phyloP scores from a whole-genome alignment of 2,329 filamentous ascomycete species.

The Beauveria bassiana region DNA sequence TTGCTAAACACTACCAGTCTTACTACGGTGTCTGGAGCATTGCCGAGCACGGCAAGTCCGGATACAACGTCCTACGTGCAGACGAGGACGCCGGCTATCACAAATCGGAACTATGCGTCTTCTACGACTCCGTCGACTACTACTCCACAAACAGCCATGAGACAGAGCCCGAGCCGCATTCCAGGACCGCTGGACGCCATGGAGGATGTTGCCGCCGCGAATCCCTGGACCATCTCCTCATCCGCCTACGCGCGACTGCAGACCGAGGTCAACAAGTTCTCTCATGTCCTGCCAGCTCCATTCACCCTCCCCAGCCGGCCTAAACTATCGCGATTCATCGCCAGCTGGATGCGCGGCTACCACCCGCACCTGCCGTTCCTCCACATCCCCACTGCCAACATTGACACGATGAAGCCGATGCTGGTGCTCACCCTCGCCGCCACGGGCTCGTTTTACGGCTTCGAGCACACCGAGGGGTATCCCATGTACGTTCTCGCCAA shows the following conservation, averaged over 20 bases:
- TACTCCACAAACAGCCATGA: not conserved
- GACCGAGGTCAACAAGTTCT: conserved; percentile 10
- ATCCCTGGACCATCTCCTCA: conserved; percentile 15
- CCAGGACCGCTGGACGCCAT: conserved; percentile 8
- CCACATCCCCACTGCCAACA: conserved; percentile 38
- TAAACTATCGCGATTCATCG: conserved; percentile 38
- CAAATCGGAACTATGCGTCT: not conserved
- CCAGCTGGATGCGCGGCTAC: conserved; percentile 42
- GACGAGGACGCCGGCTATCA: not conserved
- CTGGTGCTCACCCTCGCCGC: conserved; percentile 43
- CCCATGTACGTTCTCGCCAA: conserved; percentile 50
- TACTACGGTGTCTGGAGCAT: not conserved
- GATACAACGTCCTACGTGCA: not conserved
- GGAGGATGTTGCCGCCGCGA: conserved; percentile 8
- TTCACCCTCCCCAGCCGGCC: conserved; percentile 41
- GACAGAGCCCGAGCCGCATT: not conserved
- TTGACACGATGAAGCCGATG: conserved; percentile 36
- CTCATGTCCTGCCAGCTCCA: conserved; percentile 33
- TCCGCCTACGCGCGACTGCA: conserved; percentile 12
- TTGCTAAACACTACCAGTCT: not conserved
- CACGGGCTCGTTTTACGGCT: conserved; percentile 39
- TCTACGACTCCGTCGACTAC: not conserved
- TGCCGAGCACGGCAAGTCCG: too few species aligned
- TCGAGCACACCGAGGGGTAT: conserved; percentile 42
- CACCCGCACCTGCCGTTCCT: conserved; percentile 45